Percentiles rank a stretch among this genome's conserved stretches.
Conservation (phyloP, 768 basidiomycete species). For the Dictyophora rubrovolvata region DNA sequence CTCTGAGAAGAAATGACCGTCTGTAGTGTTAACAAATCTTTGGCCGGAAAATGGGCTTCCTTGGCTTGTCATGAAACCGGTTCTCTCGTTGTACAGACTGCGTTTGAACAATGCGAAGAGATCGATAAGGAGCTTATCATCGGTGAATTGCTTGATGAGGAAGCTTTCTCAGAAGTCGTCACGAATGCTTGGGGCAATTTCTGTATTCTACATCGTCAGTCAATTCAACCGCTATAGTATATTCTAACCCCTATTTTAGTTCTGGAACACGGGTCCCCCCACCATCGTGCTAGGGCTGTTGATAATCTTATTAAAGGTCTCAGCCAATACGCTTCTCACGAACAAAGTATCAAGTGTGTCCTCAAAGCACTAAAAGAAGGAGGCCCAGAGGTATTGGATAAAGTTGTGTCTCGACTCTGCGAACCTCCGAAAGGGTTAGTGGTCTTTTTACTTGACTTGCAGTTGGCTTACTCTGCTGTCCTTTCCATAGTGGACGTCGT, state of each 20-base stretch:
- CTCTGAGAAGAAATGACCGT: constrained; percentile 1
- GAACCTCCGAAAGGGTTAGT: constrained; percentile 72
- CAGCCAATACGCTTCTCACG: constrained; percentile 68
- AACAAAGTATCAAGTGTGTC: constrained; percentile 82
- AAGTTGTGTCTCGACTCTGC: constrained; percentile 72
- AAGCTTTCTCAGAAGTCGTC: constrained; percentile 62
- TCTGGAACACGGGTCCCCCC: constrained; percentile 73
- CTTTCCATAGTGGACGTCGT: constrained; percentile 43
- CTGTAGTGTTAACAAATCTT: constrained; percentile 70
- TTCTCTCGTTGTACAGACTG: constrained; percentile 80
- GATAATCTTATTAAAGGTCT: constrained; percentile 69
- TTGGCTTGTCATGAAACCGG: constrained; percentile 88
- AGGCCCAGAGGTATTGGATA: constrained; percentile 63
- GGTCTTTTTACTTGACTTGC: neutral
- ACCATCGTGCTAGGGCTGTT: constrained; percentile 66
- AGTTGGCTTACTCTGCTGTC: neutral
- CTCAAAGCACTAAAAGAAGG: constrained; percentile 83
- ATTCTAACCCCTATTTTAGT: constrained; percentile 31
- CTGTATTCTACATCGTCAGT: constrained; percentile 69
- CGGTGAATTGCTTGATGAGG: constrained; percentile 62
- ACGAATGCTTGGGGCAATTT: constrained; percentile 89
- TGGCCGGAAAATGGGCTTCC: constrained; percentile 83
- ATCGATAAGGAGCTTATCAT: constrained; percentile 78
- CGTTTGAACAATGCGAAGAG: constrained; percentile 78
- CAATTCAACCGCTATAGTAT: neutral